Conservation (phyloP, 345 rosid genomes). For the Populus tremula region DNA sequence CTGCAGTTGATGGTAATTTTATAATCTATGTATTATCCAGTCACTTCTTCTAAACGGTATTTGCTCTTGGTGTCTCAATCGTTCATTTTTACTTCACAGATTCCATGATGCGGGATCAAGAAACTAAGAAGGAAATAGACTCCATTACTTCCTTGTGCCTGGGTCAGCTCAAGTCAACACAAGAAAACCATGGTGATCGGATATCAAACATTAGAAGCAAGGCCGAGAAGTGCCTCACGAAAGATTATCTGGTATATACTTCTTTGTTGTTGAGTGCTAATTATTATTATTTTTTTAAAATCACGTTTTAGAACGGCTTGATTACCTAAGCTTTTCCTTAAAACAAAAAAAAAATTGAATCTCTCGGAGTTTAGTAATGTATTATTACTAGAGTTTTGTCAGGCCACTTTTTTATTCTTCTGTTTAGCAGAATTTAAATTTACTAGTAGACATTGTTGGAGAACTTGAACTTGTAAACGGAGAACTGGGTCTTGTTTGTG, state of each 20-base stretch:
- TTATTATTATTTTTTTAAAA: too few species aligned
- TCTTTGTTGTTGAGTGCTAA: not conserved
- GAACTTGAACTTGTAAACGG: not conserved
- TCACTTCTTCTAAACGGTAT: not conserved
- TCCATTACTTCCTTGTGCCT: constrained; percentile 45
- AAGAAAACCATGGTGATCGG: constrained; percentile 58
- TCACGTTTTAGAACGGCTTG: too few species aligned
- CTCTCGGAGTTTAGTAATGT: too few species aligned
- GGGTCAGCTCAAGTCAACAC: constrained; percentile 49
- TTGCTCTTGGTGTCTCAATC: not conserved
- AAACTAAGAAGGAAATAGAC: constrained; percentile 53
- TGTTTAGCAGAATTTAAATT: too few species aligned
- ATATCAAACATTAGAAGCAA: constrained; percentile 52
- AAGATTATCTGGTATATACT: constrained; percentile 75
- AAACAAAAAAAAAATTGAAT: too few species aligned
- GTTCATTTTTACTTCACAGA: constrained; percentile 36
- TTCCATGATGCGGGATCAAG: constrained; percentile 49
- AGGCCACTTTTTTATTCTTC: too few species aligned
- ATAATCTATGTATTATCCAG: not conserved
- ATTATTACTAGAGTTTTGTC: too few species aligned
- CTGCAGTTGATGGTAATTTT: constrained; percentile 54
- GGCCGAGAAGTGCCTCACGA: constrained; percentile 65
- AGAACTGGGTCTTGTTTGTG: not conserved
- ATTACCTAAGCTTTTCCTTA: too few species aligned
- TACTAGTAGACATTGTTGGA: too few species aligned